A percentile compares a stretch with the other conserved stretches of the same genome.
Evolutionary conservation across 2,329 filamentous ascomycete genomes (phyloP).

Genomic region (Pseudonectria buxi): DNA sequence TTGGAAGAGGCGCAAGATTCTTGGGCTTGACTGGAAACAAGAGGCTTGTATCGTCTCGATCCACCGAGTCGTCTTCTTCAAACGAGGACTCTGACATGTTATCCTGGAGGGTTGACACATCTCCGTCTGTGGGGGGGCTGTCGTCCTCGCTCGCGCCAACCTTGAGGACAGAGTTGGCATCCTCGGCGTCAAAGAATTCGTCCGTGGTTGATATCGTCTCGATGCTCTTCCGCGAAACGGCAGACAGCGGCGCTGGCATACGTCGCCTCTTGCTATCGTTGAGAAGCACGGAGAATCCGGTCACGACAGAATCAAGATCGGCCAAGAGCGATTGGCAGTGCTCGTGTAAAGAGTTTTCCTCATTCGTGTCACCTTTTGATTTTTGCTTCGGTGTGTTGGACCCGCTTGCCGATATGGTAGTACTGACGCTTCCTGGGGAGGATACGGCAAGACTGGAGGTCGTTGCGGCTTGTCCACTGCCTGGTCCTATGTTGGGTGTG

Average conservation of each 20-base stretch:
- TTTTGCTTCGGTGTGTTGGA: conserved; percentile 27
- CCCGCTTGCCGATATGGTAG: conserved; percentile 25
- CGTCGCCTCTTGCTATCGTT: conserved; percentile 73
- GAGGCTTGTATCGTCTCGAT: conserved; percentile 51
- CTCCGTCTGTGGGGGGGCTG: conserved; percentile 47
- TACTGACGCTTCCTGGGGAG: conserved; percentile 30
- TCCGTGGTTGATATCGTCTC: conserved; percentile 73
- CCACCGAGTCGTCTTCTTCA: conserved; percentile 51
- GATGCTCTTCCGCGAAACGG: conserved; percentile 56
- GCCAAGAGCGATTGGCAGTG: conserved; percentile 76
- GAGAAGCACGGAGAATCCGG: conserved; percentile 73
- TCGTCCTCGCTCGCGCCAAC: conserved; percentile 69
- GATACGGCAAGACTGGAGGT: conserved; percentile 37
- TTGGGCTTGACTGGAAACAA: conserved; percentile 74
- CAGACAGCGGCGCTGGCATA: conserved; percentile 44
- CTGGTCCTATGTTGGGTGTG: conserved; percentile 36
- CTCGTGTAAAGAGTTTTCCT: conserved; percentile 66
- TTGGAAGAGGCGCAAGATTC: conserved; percentile 68
- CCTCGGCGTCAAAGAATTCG: conserved; percentile 91
- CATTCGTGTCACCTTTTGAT: conserved; percentile 34
- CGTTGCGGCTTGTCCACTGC: conserved; percentile 32
- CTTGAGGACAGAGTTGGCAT: conserved; percentile 58
- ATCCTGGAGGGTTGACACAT: conserved; percentile 47
- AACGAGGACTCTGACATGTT: conserved; percentile 54
- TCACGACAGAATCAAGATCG: conserved; percentile 77